Conservation (phyloP, 2,329 filamentous ascomycete genomes). For the Monosporascus sp. region DNA sequence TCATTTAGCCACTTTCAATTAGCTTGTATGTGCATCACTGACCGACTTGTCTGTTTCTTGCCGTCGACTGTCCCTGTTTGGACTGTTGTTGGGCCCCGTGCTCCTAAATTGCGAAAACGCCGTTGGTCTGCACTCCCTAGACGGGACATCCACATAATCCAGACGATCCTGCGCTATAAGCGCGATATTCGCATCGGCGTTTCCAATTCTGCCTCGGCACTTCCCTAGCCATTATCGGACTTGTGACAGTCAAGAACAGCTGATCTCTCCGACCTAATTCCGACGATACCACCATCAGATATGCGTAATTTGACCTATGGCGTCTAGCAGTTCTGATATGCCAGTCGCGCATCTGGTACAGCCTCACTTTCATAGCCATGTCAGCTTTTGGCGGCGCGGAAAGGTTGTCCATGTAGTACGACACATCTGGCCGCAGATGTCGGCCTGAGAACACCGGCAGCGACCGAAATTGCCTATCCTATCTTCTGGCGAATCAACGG, state of each 20-base stretch:
- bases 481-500: background rate
- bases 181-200: background rate
- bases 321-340: background rate
- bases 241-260: background rate
- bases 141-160: background rate
- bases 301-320: background rate
- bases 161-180: background rate
- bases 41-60: background rate
- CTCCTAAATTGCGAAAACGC: background rate
- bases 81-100: background rate
- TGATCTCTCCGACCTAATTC: background rate
- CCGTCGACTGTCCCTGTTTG: background rate
- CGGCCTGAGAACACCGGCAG: background rate
- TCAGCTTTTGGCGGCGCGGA: background rate
- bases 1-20: too few relatives aligned
- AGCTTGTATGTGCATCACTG: too few relatives aligned
- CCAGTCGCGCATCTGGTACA: background rate
- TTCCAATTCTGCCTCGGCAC: background rate
- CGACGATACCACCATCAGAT: too few relatives aligned
- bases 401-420: background rate
- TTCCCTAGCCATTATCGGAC: background rate
- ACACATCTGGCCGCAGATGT: background rate
- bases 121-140: background rate
- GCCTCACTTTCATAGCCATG: background rate
- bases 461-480: background rate